Conservation (phyloP, 257 asterid species). For the Solanum etuberosum region DNA sequence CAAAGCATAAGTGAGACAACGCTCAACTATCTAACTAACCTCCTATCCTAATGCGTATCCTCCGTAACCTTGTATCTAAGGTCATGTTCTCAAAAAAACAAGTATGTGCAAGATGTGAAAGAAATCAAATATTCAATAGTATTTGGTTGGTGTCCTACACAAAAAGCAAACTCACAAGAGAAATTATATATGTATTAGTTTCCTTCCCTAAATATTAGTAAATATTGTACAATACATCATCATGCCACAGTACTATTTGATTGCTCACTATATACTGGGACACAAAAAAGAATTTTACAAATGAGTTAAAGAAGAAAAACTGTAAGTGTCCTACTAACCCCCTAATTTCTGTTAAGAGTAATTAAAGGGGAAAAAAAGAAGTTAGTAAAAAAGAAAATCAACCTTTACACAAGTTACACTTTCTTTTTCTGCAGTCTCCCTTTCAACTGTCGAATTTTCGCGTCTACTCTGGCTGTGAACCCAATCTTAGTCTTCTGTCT, state of each 20-base stretch:
- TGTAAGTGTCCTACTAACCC: background rate
- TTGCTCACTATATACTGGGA: conserved; percentile 23
- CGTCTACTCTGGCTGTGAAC: conserved; percentile 86
- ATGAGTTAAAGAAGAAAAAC: background rate
- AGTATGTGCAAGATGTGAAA: too few species aligned
- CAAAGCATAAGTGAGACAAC: too few species aligned
- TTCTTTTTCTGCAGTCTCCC: conserved; percentile 63
- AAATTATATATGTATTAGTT: background rate
- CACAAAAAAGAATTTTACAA: conserved; percentile 14
- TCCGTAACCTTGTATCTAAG: too few species aligned
- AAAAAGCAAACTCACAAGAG: background rate
- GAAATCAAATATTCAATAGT: too few species aligned
- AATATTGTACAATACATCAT: background rate
- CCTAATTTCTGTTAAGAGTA: background rate
- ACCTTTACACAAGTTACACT: background rate
- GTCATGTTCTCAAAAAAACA: too few species aligned
- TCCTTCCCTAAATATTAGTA: background rate
- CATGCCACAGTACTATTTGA: background rate
- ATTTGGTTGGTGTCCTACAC: background rate
- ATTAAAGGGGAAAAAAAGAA: background rate
- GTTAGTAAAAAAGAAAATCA: background rate
- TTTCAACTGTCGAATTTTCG: conserved; percentile 67
- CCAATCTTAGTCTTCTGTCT: conserved; percentile 74
- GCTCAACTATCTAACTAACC: too few species aligned
- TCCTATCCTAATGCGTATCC: too few species aligned